Percentiles rank a stretch among this genome's conserved stretches.
Conservation (phyloP, 2,329 filamentous ascomycete species). For the Phoma sp. region DNA sequence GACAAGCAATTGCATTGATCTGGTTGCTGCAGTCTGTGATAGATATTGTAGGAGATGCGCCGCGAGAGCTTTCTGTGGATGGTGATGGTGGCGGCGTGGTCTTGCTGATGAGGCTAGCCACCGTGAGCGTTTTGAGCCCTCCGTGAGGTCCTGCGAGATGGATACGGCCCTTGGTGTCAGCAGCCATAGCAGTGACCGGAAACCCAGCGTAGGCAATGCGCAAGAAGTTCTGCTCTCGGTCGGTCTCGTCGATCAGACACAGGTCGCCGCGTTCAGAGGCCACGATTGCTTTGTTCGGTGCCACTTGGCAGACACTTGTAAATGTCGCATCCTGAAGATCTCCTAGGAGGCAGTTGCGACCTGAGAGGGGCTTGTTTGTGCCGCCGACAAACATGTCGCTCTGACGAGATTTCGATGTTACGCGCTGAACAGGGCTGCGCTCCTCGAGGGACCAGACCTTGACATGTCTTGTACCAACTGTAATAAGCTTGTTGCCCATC, state of each 20-base stretch:
- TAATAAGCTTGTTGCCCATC: constrained; percentile 84
- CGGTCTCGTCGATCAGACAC: constrained; percentile 83
- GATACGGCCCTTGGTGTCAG: constrained; percentile 62
- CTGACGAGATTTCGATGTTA: constrained; percentile 37
- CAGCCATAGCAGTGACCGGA: constrained; percentile 68
- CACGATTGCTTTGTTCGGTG: constrained; percentile 76
- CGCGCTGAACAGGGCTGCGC: constrained; percentile 58
- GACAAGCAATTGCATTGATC: constrained; percentile 47
- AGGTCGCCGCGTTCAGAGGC: constrained; percentile 88
- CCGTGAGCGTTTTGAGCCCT: constrained; percentile 55
- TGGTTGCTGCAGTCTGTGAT: constrained; percentile 36
- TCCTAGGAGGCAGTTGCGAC: constrained; percentile 86
- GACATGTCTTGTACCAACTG: constrained; percentile 86
- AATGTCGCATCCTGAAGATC: constrained; percentile 83
- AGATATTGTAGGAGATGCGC: constrained; percentile 39
- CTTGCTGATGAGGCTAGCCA: constrained; percentile 42
- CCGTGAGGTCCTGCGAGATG: constrained; percentile 74
- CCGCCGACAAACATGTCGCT: constrained; percentile 48
- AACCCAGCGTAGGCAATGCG: constrained; percentile 72
- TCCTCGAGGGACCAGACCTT: constrained; percentile 92
- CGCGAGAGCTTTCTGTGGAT: constrained; percentile 35
- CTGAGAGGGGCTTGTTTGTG: constrained; percentile 70
- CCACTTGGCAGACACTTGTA: constrained; percentile 74
- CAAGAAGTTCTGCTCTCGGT: constrained; percentile 72
- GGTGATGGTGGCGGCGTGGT: constrained; percentile 45